These are phyloP conservation scores for Herpotrichia juniperi DNA, from an alignment of 2,329 filamentous ascomycete genomes.

Conservation along the genomic window DNA sequence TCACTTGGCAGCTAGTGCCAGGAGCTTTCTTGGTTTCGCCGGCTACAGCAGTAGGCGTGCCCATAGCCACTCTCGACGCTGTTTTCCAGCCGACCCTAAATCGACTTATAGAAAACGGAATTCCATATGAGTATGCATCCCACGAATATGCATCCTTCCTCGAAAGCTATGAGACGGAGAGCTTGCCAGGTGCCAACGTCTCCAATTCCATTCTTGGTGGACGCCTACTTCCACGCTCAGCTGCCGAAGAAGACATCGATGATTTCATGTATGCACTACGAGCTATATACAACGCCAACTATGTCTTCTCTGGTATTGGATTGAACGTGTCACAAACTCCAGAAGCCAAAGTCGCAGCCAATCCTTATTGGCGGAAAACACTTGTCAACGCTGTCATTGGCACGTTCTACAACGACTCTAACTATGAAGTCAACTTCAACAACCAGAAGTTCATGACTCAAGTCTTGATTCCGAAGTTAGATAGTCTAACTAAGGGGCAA, in stretches of 20 bases:
- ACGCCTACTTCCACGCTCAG: constrained; percentile 1
- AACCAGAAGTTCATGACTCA: constrained; percentile 1
- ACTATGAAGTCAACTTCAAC: neutral
- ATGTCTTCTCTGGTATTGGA: constrained; percentile 5
- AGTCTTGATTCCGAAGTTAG: neutral
- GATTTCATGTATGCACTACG: neutral
- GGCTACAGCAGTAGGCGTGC: constrained; percentile 3
- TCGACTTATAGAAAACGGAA: neutral
- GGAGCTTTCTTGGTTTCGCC: constrained; percentile 3
- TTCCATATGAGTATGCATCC: neutral
- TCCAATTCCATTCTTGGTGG: constrained; percentile 6
- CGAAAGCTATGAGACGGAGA: neutral
- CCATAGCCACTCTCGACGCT: neutral
- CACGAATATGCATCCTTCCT: constrained; percentile 1
- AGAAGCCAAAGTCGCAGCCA: neutral
- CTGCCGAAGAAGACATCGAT: neutral
- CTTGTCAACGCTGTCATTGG: neutral
- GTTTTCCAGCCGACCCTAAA: constrained; percentile 2
- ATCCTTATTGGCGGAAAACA: constrained; percentile 5
- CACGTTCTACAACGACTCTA: neutral
- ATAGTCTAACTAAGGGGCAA: neutral
- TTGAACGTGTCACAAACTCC: neutral
- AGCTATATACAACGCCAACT: constrained; percentile 1
- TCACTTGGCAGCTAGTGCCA: constrained; percentile 2
- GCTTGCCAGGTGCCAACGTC: constrained; percentile 1